A percentile compares a stretch with the other conserved stretches of the same genome.
These are phyloP conservation scores for Colletotrichum somersetense DNA, from an alignment of 2,329 filamentous ascomycete genomes.

Conservation along the genomic window DNA sequence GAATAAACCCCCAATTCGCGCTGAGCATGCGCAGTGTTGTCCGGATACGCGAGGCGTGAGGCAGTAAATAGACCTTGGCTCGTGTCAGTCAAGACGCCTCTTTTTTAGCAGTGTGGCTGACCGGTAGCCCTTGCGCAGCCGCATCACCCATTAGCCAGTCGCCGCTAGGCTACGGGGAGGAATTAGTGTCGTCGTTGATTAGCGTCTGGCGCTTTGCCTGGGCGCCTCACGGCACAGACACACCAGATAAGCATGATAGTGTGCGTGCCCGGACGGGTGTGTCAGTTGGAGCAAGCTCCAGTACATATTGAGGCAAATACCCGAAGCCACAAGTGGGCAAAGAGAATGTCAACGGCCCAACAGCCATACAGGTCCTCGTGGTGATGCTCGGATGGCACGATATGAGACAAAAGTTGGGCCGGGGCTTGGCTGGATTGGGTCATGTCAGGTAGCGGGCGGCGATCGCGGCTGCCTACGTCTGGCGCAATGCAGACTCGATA, in stretches of 20 bases:
- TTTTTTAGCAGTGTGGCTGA: slow-evolving; percentile 27
- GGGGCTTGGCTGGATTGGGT: slow-evolving; percentile 10
- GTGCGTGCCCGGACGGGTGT: not conserved
- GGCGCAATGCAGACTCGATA: slow-evolving; percentile 7
- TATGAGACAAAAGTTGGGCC: slow-evolving; percentile 7
- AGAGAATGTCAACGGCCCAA: not conserved
- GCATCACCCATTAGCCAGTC: not conserved
- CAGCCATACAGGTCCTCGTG: not conserved
- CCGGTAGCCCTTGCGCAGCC: slow-evolving; percentile 31
- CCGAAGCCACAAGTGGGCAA: slow-evolving; percentile 34
- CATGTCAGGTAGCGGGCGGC: not conserved
- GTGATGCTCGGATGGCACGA: slow-evolving; percentile 25
- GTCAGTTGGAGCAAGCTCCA: slow-evolving; percentile 21
- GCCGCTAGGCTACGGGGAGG: slow-evolving; percentile 5
- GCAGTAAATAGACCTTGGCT: slow-evolving; percentile 27
- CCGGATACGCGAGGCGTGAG: not conserved
- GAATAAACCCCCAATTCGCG: slow-evolving; percentile 9
- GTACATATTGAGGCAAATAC: slow-evolving; percentile 38
- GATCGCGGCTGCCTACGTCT: not conserved
- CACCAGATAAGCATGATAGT: slow-evolving; percentile 9
- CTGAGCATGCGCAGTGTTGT: not conserved
- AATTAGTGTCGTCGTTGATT: slow-evolving; percentile 8
- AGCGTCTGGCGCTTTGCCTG: not conserved
- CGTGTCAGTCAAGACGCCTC: slow-evolving; percentile 33
- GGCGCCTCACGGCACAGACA: slow-evolving; percentile 6